A percentile compares a stretch with the other conserved stretches of the same genome.
phyloP scores from a whole-genome alignment of 73 alveolate species.

The Uronychia setigera region DNA sequence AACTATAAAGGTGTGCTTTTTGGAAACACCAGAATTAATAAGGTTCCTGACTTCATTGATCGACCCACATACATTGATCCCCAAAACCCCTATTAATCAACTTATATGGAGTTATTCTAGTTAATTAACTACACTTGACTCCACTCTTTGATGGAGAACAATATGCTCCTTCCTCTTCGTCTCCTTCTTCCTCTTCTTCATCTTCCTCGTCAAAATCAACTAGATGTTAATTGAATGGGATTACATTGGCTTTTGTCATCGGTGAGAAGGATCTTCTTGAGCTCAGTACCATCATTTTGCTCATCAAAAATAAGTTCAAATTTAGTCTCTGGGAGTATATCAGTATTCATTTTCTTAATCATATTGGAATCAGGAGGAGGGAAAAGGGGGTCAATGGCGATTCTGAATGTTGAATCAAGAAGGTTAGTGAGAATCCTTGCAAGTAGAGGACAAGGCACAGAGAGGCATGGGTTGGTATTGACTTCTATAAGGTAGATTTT shows the following conservation, averaged over 20 bases:
- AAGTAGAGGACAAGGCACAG: slow-evolving; percentile 74
- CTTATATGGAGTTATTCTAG: too few species aligned
- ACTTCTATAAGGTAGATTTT: slow-evolving; percentile 76
- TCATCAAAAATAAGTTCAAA: slow-evolving; percentile 62
- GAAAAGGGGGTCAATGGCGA: slow-evolving; percentile 80
- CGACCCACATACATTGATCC: slow-evolving; percentile 77
- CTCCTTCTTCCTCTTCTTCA: not conserved
- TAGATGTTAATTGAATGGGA: not conserved
- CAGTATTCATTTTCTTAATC: slow-evolving; percentile 7
- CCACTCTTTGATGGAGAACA: not conserved
- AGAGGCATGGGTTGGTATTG: slow-evolving; percentile 84
- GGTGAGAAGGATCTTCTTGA: slow-evolving; percentile 7
- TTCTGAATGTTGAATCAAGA: slow-evolving; percentile 80
- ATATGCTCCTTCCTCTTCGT: not conserved
- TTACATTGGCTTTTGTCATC: slow-evolving; percentile 13
- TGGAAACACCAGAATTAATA: slow-evolving; percentile 36
- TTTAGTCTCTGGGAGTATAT: slow-evolving; percentile 40
- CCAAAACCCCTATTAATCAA: too few species aligned
- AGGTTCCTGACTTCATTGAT: slow-evolving; percentile 52
- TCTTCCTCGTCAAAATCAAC: slow-evolving; percentile 8
- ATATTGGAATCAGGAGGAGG: slow-evolving; percentile 54
- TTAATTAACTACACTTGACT: not conserved
- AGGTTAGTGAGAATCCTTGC: slow-evolving; percentile 76
- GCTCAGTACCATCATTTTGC: slow-evolving; percentile 29
- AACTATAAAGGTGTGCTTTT: slow-evolving; percentile 62